These are phyloP conservation scores for Neopestalotiopsis rosae DNA, from an alignment of 2,329 filamentous ascomycete species.

Conservation along the genomic window DNA sequence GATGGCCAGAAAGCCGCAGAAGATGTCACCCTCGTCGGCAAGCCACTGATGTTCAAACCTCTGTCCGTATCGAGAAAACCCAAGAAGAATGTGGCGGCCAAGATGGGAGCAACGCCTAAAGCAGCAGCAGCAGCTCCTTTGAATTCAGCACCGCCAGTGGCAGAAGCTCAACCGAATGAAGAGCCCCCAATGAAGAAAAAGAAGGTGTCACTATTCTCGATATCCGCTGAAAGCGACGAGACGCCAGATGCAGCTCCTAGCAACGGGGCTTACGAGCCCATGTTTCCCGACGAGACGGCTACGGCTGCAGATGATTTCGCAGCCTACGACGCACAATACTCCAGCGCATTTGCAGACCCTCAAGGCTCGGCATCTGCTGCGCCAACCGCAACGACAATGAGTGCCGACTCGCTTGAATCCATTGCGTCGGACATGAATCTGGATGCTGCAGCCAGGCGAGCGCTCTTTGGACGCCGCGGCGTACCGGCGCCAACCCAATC, in stretches of 20 bases:
- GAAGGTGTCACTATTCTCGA: conserved; percentile 74
- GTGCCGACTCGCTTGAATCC: conserved; percentile 64
- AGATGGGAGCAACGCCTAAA: conserved; percentile 28
- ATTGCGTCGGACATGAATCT: conserved; percentile 82
- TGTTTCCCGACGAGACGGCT: conserved; percentile 48
- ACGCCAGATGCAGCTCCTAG: conserved; percentile 24
- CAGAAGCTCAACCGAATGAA: conserved; percentile 25
- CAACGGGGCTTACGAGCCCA: conserved; percentile 53
- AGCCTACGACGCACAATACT: conserved; percentile 38
- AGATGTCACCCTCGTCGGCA: conserved; percentile 74
- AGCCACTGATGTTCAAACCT: conserved; percentile 87
- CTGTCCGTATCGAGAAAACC: conserved; percentile 81
- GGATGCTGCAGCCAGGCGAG: conserved; percentile 75
- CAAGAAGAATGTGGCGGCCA: conserved; percentile 67
- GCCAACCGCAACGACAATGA: conserved; percentile 12
- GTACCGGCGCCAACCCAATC: conserved; percentile 43
- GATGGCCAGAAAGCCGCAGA: conserved; percentile 63
- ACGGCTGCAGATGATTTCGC: conserved; percentile 39
- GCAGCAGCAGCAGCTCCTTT: conserved; percentile 17
- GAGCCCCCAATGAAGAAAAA: conserved; percentile 51
- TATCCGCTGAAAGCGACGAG: conserved; percentile 49
- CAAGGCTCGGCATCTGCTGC: conserved; percentile 26
- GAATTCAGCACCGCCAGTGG: conserved; percentile 25
- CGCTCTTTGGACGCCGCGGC: conserved; percentile 79
- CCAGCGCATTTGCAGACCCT: conserved; percentile 34